Conservation (phyloP, 1,139 yeast species). For the Kodamaea anthophila region DNA sequence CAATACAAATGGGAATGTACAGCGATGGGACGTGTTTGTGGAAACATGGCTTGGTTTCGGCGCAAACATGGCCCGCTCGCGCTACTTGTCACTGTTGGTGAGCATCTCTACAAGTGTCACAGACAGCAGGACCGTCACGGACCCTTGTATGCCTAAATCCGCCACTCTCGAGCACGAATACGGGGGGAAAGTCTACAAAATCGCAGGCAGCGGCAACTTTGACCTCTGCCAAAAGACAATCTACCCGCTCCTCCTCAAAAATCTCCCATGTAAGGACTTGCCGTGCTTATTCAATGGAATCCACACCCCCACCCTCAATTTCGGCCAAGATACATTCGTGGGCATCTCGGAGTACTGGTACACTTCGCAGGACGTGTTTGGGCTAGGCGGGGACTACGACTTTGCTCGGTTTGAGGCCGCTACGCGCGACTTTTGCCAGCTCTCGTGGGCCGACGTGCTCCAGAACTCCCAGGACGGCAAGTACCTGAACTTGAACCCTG, state of each 20-base stretch:
- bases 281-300: slow-evolving; percentile 80
- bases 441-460: slow-evolving; percentile 52
- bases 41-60: slow-evolving; percentile 86
- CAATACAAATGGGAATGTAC: slow-evolving; percentile 54
- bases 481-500: slow-evolving; percentile 43
- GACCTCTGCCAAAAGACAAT: slow-evolving; percentile 61
- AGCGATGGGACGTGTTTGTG: slow-evolving; percentile 67
- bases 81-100: slow-evolving; percentile 53
- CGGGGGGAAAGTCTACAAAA: slow-evolving; percentile 40
- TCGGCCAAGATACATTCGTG: slow-evolving; percentile 62
- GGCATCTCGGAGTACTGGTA: slow-evolving; percentile 86
- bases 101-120: slow-evolving; percentile 19
- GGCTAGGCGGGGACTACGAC: slow-evolving; percentile 72
- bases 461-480: slow-evolving; percentile 45
- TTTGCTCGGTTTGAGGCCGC: slow-evolving; percentile 53
- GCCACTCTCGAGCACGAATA: slow-evolving; percentile 34
- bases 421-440: slow-evolving; percentile 60
- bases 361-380: slow-evolving; percentile 74
- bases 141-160: slow-evolving; percentile 71
- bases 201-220: slow-evolving; percentile 63
- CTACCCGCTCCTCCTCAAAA: slow-evolving; percentile 64
- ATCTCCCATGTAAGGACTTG: slow-evolving; percentile 64
- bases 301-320: slow-evolving; percentile 70
- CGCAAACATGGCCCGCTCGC: slow-evolving; percentile 67
- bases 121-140: slow-evolving; percentile 33